Percentiles rank a stretch among this genome's conserved stretches.
Evolutionary conservation across 176 grass and related monocot species (phyloP).

Genomic region (Saccharum spontaneum): DNA sequence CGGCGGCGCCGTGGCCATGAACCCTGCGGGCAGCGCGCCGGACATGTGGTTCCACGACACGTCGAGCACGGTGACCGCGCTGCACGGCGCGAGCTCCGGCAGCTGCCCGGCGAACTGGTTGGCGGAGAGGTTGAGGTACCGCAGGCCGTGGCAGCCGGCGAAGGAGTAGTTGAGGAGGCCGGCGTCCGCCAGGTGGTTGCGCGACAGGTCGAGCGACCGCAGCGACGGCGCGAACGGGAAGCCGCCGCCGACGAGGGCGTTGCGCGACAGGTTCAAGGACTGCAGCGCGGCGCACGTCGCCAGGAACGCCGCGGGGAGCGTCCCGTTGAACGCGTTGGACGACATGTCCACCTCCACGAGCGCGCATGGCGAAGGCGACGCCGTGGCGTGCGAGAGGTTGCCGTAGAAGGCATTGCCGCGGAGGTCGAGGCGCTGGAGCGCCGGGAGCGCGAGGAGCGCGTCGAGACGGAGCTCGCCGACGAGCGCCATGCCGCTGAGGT

Average conservation of each 20-base stretch:
- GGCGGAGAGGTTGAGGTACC: slow-evolving; percentile 85
- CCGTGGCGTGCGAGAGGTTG: slow-evolving; percentile 65
- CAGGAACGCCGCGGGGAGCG: slow-evolving; percentile 63
- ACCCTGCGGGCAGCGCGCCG: slow-evolving; percentile 42
- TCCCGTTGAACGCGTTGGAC: slow-evolving; percentile 71
- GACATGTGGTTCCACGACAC: slow-evolving; percentile 82
- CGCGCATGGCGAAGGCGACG: slow-evolving; percentile 33
- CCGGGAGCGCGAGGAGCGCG: slow-evolving; percentile 53
- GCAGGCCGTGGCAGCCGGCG: slow-evolving; percentile 58
- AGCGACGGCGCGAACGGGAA: slow-evolving; percentile 66
- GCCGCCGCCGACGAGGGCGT: slow-evolving; percentile 51
- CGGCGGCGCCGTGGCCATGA: slow-evolving; percentile 22
- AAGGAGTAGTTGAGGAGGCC: slow-evolving; percentile 74
- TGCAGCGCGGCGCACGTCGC: slow-evolving; percentile 47
- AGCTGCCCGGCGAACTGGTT: slow-evolving; percentile 63
- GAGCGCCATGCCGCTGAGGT: slow-evolving; percentile 77
- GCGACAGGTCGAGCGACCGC: slow-evolving; percentile 69
- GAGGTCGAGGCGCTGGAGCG: slow-evolving; percentile 52
- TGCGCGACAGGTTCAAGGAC: slow-evolving; percentile 71
- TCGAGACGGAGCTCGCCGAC: slow-evolving; percentile 60
- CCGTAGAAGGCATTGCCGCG: slow-evolving; percentile 84
- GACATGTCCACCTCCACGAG: slow-evolving; percentile 69
- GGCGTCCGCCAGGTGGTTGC: slow-evolving; percentile 56
- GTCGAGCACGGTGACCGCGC: slow-evolving; percentile 53
- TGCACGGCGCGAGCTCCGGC: slow-evolving; percentile 51